phyloP scores from a whole-genome alignment of 2,329 filamentous ascomycete genomes.

The Metarhizium robertsii region DNA sequence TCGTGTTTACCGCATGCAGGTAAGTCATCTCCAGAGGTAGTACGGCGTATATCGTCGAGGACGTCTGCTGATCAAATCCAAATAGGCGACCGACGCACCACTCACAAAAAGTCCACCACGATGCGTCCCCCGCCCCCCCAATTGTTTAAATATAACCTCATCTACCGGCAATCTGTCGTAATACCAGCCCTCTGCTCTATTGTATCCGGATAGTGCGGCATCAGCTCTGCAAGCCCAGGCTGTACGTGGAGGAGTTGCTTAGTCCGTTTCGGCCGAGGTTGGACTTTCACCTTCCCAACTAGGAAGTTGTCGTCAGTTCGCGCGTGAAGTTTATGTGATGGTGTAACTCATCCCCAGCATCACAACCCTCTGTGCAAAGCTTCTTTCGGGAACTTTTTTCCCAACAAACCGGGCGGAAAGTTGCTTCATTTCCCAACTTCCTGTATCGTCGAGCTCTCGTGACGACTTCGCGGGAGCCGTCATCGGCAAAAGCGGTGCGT shows the following conservation, averaged over 20 bases:
- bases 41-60: too few species aligned
- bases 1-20: too few species aligned
- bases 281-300: background rate
- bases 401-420: background rate
- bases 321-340: background rate
- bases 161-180: too few species aligned
- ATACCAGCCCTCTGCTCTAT: too few species aligned
- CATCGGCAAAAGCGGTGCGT: too few species aligned
- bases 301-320: background rate
- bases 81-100: too few species aligned
- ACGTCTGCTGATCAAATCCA: too few species aligned
- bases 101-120: too few species aligned
- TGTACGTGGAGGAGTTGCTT: background rate
- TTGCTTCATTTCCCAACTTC: background rate
- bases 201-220: background rate
- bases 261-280: background rate
- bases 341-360: background rate
- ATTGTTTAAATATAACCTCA: too few species aligned
- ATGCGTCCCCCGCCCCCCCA: too few species aligned
- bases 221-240: background rate
- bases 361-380: background rate
- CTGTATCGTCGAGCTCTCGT: background rate
- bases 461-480: background rate
- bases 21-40: too few species aligned
- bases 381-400: background rate